Evolutionary conservation across 1,139 yeast genomes (phyloP).

Genomic region (Taphrina wiesneri): DNA sequence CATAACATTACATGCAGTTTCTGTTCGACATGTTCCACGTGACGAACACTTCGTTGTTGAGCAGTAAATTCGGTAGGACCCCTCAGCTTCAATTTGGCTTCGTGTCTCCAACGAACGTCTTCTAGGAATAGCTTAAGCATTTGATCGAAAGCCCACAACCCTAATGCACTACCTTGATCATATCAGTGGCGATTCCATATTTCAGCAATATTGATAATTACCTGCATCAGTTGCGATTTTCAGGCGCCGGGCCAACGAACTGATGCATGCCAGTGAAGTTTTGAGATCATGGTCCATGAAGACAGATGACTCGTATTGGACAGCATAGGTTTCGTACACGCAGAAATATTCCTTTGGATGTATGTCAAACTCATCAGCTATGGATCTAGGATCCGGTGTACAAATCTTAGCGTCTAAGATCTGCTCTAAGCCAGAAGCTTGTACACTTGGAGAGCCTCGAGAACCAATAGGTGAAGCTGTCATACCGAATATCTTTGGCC

Average conservation of each 20-base stretch:
- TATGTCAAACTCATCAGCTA: neutral
- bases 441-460: neutral
- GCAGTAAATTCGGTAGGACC: neutral
- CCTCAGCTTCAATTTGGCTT: neutral
- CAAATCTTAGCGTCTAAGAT: conserved; percentile 31
- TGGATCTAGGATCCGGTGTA: conserved; percentile 8
- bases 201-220: neutral
- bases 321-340: neutral
- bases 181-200: neutral
- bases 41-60: neutral
- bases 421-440: conserved; percentile 25
- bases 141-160: neutral
- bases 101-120: neutral
- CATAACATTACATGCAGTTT: neutral
- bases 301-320: too few relatives aligned
- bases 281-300: neutral
- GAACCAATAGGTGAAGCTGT: conserved; percentile 38
- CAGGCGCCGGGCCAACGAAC: neutral
- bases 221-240: neutral
- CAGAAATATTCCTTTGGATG: conserved; percentile 21
- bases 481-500: conserved; percentile 39
- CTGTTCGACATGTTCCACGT: neutral
- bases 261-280: neutral
- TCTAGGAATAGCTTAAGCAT: neutral
- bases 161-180: neutral